Conservation (phyloP, 2,329 filamentous ascomycete species). For the Claviceps sp. region DNA sequence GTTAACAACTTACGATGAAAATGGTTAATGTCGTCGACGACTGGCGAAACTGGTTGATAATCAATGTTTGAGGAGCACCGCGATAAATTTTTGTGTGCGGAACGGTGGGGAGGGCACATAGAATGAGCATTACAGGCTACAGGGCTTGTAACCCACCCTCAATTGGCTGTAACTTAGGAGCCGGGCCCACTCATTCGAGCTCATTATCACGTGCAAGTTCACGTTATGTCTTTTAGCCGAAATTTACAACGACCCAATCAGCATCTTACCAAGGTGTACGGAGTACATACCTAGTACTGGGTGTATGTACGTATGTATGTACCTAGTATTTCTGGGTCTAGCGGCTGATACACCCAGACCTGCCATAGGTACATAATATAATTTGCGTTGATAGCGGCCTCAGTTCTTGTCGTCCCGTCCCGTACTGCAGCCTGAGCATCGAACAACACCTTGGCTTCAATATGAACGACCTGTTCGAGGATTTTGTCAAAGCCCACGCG, state of each 20-base stretch:
- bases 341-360: background rate
- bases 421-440: background rate
- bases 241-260: background rate
- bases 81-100: slow-evolving; percentile 31
- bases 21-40: slow-evolving; percentile 31
- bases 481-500: slow-evolving; percentile 58
- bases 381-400: background rate
- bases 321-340: background rate
- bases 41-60: slow-evolving; percentile 27
- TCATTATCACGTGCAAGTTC: slow-evolving; percentile 4
- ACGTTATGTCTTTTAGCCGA: background rate
- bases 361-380: background rate
- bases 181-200: background rate
- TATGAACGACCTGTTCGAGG: slow-evolving; percentile 63
- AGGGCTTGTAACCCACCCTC: slow-evolving; percentile 24
- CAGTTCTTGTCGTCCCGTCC: background rate
- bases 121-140: slow-evolving; percentile 12
- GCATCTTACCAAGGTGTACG: background rate
- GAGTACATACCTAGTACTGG: background rate
- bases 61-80: slow-evolving; percentile 24
- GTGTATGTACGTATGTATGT: background rate
- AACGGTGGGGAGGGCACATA: slow-evolving; percentile 25
- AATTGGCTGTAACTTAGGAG: slow-evolving; percentile 17
- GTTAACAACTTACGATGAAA: slow-evolving; percentile 33
- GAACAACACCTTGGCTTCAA: slow-evolving; percentile 7